Evolutionary conservation across 163 green algal genomes (phyloP).

Genomic region (Chlamydomonas reinhardtii): DNA sequence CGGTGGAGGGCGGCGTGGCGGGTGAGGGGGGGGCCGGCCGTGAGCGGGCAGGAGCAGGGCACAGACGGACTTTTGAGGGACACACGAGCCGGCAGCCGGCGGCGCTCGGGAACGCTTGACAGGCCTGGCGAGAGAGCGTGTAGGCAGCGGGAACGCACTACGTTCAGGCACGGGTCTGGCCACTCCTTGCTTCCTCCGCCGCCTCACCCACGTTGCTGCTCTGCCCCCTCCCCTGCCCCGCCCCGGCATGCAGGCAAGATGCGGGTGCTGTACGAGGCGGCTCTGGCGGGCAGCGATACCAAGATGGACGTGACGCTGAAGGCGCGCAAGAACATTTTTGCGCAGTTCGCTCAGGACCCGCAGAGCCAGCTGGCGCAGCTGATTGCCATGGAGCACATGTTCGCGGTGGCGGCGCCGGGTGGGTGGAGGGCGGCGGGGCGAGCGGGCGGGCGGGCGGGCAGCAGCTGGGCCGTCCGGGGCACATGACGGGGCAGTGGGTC

Average conservation of each 20-base stretch:
- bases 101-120: no score
- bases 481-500: no score
- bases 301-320: conserved; percentile 62
- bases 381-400: conserved; percentile 88
- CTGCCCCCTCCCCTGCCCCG: no score
- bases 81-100: no score
- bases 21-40: conserved; percentile 23
- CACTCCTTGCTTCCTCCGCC: no score
- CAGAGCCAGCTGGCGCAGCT: conserved; percentile 86
- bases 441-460: no score
- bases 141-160: no score
- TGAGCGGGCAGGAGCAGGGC: no score
- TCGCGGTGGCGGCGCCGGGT: conserved; percentile 70
- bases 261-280: conserved; percentile 82
- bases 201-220: no score
- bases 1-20: conserved; percentile 71
- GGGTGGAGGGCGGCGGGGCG: background rate
- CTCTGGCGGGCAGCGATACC: conserved; percentile 51
- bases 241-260: conserved; percentile 59
- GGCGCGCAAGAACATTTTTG: conserved; percentile 59
- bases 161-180: no score
- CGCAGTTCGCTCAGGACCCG: conserved; percentile 58
- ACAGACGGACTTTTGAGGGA: no score
- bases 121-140: no score
- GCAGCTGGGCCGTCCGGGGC: background rate